Evolutionary conservation across 495 filamentous ascomycete species (phyloP).

Genomic region (Penicillium steckii): DNA sequence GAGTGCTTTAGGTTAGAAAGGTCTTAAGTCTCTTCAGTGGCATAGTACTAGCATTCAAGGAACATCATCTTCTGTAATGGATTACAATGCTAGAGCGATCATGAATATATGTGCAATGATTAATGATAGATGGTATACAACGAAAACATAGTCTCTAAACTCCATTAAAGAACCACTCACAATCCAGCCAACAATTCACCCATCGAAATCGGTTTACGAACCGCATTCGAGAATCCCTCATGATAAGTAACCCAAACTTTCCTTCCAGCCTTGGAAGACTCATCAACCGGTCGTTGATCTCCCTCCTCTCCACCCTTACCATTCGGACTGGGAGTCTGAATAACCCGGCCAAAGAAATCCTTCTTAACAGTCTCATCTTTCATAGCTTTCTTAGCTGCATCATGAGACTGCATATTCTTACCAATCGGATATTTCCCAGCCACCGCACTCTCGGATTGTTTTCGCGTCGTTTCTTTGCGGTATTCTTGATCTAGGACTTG

Average conservation of each 20-base stretch:
- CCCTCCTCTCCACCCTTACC: constrained; percentile 11
- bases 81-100: no score
- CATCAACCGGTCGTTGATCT: constrained; percentile 26
- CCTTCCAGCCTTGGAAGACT: constrained; percentile 41
- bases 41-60: no score
- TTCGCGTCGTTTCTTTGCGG: constrained; percentile 62
- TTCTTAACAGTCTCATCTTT: constrained; percentile 57
- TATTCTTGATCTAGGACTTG: constrained; percentile 92
- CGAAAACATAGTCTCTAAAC: not conserved
- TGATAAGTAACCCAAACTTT: constrained; percentile 93
- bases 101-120: no score
- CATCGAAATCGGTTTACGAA: constrained; percentile 86
- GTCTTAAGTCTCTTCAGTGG: no score
- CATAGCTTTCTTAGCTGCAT: constrained; percentile 22
- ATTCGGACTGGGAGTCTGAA: constrained; percentile 46
- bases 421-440: constrained; percentile 25
- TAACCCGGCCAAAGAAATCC: constrained; percentile 86
- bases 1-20: no score
- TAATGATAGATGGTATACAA: not conserved
- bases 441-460: constrained; percentile 48
- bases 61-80: no score
- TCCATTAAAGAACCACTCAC: no score
- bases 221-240: constrained; percentile 95
- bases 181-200: constrained; percentile 69
- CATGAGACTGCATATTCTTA: constrained; percentile 37